Conservation (phyloP, 805 yeast species). For the Zygotorulaspora danielsina region DNA sequence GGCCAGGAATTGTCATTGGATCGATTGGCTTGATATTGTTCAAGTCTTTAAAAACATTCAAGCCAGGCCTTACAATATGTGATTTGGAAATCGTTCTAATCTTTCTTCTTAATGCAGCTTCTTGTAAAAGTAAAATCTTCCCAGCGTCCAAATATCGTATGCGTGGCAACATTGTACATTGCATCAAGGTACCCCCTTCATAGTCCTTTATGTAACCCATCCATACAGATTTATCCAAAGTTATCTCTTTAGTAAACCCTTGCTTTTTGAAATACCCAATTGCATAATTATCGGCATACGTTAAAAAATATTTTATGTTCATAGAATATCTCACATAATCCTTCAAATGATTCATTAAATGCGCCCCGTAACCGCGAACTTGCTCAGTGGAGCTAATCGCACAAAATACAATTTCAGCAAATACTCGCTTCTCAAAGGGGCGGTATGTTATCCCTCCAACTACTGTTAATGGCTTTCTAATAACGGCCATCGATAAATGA, state of each 20-base stretch:
- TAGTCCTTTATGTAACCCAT: slow-evolving; percentile 98
- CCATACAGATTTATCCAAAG: slow-evolving; percentile 84
- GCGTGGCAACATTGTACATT: slow-evolving; percentile 87
- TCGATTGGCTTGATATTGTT: slow-evolving; percentile 53
- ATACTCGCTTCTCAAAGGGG: slow-evolving; percentile 84
- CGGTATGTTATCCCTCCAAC: slow-evolving; percentile 97
- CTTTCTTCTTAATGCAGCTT: slow-evolving; percentile 84
- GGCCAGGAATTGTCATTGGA: slow-evolving; percentile 84
- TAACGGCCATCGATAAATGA: slow-evolving; percentile 94
- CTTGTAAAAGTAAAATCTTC: slow-evolving; percentile 79
- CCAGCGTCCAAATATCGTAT: slow-evolving; percentile 85
- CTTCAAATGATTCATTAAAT: slow-evolving; percentile 93
- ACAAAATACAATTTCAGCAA: slow-evolving; percentile 98
- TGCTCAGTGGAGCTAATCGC: slow-evolving; percentile 97
- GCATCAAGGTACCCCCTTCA: slow-evolving; percentile 98
- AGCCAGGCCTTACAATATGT: slow-evolving; percentile 77
- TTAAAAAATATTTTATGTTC: slow-evolving; percentile 77
- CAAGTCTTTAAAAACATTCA: slow-evolving; percentile 58
- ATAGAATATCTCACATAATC: slow-evolving; percentile 91
- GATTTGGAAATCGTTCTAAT: slow-evolving; percentile 75
- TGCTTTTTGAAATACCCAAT: slow-evolving; percentile 98
- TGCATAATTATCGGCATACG: slow-evolving; percentile 98
- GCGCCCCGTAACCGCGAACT: slow-evolving; percentile 98
- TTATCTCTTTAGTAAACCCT: slow-evolving; percentile 93
- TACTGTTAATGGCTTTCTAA: slow-evolving; percentile 86